Base-by-base conservation (phyloP, 176 grass and related monocot species). In the Paspalum vaginatum region DNA sequence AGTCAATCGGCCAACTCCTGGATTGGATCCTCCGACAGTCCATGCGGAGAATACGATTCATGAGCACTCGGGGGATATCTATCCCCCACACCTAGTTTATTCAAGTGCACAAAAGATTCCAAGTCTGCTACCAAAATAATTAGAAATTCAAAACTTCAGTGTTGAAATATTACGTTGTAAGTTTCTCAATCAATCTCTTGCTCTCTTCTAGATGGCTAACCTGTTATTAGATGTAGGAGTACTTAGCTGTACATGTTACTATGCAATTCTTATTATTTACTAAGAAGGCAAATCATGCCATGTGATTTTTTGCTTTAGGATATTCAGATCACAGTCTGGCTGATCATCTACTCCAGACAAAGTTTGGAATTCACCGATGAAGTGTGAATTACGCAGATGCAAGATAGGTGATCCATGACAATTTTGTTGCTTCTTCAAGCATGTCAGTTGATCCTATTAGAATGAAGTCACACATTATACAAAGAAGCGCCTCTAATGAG, bases 161-260 rank as follows among this genome's bases (percentile, higher is more conserved):
- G 83, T 42, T 80, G 70, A 73, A 37, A 66, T 18, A 63, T 77
- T 95, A 95, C 93, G 70, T 85, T 71, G 80, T 90, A 92, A 95
- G 79, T 79, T 95, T 85, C 70, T 95, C 83, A 58, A 95, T 87
- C 48, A 95, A 39, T 87, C 82, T 86, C 87, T 85, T 90, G 76
- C 92, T 95, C 89, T 95, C 64, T 89, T 98, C 95, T 39, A 94
- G 80, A 61, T 92, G 79, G 26, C 38, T 82, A 87, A 94, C 67
- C 95, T 94, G 89, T 52, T 68, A 75, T 65, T 63, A 64, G 8
- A 61, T 80, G 54, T 62, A 75, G 42, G 27, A 75, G 45, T 50
- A 45, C 61, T 85, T 71, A 37, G 22, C 65, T 32, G 37, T 57
- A 6, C 15, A 0, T 43, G 18, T 61, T 42, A 50, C 46, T 50